These are phyloP conservation scores for Halenospora varia DNA, from an alignment of 495 filamentous ascomycete genomes.

Conservation along the genomic window DNA sequence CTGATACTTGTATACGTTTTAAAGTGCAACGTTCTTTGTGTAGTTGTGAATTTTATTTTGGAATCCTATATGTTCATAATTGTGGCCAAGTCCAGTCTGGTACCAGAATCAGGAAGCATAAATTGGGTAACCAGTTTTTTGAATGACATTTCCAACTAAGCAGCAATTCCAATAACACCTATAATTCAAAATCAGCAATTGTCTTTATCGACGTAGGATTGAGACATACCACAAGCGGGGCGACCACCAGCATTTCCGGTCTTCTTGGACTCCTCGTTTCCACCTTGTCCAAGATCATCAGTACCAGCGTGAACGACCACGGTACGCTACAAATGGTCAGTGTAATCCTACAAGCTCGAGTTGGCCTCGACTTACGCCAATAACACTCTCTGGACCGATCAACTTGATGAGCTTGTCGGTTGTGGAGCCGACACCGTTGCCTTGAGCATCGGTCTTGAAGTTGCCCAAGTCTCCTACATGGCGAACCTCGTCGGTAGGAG, in stretches of 20 bases:
- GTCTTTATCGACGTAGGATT: background rate
- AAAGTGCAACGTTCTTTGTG: background rate
- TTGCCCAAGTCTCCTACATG: constrained; percentile 98
- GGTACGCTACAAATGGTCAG: constrained; percentile 61
- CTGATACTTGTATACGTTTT: no score
- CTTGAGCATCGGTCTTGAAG: constrained; percentile 89
- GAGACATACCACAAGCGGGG: constrained; percentile 80
- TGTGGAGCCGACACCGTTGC: constrained; percentile 73
- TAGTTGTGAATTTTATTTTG: background rate
- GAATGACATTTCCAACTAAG: constrained; percentile 36
- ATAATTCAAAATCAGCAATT: constrained; percentile 14
- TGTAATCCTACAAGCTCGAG: background rate
- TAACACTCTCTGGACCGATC: constrained; percentile 90
- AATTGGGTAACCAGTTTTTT: background rate
- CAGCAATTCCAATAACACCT: constrained; percentile 88
- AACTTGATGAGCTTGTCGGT: constrained; percentile 83
- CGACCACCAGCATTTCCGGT: constrained; percentile 92
- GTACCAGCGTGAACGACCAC: constrained; percentile 92
- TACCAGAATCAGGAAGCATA: no score
- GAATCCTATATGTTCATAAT: no score
- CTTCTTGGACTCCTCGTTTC: constrained; percentile 89
- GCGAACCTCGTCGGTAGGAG: constrained; percentile 72
- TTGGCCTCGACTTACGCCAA: constrained; percentile 67
- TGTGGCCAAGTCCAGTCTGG: no score
- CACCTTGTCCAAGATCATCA: constrained; percentile 91